phyloP scores from a whole-genome alignment of 805 yeast species.

The Sugiyamaella smithiae region DNA sequence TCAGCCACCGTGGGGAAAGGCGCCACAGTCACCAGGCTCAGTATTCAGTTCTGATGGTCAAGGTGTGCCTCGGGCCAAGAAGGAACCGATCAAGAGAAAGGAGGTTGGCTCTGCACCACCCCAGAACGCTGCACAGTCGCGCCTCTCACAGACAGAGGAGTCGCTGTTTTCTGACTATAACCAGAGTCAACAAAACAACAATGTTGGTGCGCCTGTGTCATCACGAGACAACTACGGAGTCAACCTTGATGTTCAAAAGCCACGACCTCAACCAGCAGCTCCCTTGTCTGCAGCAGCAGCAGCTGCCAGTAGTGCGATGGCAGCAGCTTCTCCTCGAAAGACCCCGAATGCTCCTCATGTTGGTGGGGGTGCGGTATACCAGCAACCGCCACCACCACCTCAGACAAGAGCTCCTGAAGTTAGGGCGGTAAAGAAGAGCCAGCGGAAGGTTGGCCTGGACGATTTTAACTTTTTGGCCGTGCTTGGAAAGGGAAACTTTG shows the following conservation, averaged over 20 bases:
- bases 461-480: conserved; percentile 94
- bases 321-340: not conserved
- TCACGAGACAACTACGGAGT: not conserved
- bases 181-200: not conserved
- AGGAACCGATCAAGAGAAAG: conserved; percentile 28
- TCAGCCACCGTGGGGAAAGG: conserved; percentile 1
- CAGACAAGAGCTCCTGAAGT: conserved; percentile 15
- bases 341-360: not conserved
- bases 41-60: not conserved
- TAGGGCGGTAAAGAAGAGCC: conserved; percentile 8
- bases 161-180: not conserved
- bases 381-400: not conserved
- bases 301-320: conserved; percentile 1
- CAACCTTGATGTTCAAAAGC: not conserved
- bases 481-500: conserved; percentile 97
- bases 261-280: conserved; percentile 6
- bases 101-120: conserved; percentile 28
- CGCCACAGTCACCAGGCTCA: not conserved
- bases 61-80: conserved; percentile 19
- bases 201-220: not conserved
- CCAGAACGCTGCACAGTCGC: not conserved
- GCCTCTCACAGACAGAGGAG: not conserved
- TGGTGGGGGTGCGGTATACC: not conserved
- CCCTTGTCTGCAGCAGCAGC: not conserved
- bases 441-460: conserved; percentile 68